Evolutionary conservation across 176 grass and related monocot species (phyloP).

Genomic region (Oryza glaberrima): DNA sequence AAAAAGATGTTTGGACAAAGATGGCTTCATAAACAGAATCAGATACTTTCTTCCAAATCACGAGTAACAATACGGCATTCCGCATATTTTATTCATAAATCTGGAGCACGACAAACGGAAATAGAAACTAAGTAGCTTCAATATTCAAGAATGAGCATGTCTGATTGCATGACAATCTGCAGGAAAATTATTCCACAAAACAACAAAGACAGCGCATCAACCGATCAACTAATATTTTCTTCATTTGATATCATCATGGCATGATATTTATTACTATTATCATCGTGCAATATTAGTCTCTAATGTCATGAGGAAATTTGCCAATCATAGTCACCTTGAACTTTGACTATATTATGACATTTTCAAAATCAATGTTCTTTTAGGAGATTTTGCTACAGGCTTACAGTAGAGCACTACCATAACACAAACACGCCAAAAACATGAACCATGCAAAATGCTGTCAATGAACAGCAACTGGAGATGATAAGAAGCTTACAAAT

Average conservation of each 20-base stretch:
- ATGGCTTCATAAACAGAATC: not conserved
- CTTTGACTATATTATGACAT: conserved; percentile 51
- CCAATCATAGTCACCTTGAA: conserved; percentile 15
- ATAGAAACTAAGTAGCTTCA: not conserved
- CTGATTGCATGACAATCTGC: not conserved
- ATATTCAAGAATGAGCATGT: not conserved
- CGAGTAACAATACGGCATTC: not conserved
- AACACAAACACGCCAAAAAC: not conserved
- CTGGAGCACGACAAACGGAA: not conserved
- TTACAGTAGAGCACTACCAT: not conserved
- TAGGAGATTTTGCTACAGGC: conserved; percentile 8
- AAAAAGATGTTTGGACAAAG: not conserved
- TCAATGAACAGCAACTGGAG: not conserved
- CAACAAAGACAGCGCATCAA: not conserved
- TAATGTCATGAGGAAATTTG: not conserved
- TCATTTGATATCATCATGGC: conserved; percentile 6
- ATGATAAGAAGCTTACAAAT: conserved; percentile 23
- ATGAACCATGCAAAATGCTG: conserved; percentile 16
- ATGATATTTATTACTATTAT: conserved; percentile 1
- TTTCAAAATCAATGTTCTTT: conserved; percentile 53
- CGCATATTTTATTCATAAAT: not conserved
- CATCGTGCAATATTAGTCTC: not conserved
- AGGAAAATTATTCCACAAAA: not conserved
- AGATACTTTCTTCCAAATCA: not conserved
- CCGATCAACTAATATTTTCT: not conserved